phyloP scores from a whole-genome alignment of 768 basidiomycete genomes.

The Hygrocybe punicea region DNA sequence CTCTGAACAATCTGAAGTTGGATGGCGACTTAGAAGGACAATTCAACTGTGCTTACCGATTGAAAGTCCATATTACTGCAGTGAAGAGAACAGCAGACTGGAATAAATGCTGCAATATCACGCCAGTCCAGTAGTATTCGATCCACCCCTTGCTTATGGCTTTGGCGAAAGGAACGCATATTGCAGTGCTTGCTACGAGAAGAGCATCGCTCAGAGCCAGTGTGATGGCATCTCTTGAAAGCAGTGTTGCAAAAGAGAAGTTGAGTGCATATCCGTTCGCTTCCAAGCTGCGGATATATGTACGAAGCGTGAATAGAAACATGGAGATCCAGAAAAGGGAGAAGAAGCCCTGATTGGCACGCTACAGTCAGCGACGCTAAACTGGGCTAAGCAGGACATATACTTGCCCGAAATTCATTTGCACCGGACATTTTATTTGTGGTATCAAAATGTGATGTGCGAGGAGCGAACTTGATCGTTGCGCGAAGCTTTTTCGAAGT shows the following conservation, averaged over 20 bases:
- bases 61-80: conserved; percentile 87
- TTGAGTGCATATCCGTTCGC: conserved; percentile 75
- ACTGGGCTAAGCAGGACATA: not conserved
- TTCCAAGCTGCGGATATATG: conserved; percentile 74
- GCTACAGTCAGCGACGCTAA: not conserved
- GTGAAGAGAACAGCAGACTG: conserved; percentile 71
- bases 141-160: conserved; percentile 77
- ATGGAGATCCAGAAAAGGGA: conserved; percentile 91
- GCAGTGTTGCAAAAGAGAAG: conserved; percentile 77
- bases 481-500: conserved; percentile 76
- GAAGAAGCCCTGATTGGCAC: conserved; percentile 73
- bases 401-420: conserved; percentile 80
- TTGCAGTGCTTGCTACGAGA: conserved; percentile 68
- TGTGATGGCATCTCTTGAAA: conserved; percentile 79
- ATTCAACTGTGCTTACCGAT: conserved; percentile 47
- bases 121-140: conserved; percentile 71
- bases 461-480: conserved; percentile 79
- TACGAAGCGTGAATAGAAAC: conserved; percentile 75
- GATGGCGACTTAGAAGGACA: not conserved
- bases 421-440: conserved; percentile 65
- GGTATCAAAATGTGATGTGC: conserved; percentile 82
- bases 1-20: conserved; percentile 39
- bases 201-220: conserved; percentile 82
- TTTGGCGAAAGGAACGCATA: conserved; percentile 83
- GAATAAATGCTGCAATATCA: conserved; percentile 73